Evolutionary conservation across 306 rosid species (phyloP), one percentile per base, ranked within the genome.

Genomic region (Erythrophleum fordii): DNA sequence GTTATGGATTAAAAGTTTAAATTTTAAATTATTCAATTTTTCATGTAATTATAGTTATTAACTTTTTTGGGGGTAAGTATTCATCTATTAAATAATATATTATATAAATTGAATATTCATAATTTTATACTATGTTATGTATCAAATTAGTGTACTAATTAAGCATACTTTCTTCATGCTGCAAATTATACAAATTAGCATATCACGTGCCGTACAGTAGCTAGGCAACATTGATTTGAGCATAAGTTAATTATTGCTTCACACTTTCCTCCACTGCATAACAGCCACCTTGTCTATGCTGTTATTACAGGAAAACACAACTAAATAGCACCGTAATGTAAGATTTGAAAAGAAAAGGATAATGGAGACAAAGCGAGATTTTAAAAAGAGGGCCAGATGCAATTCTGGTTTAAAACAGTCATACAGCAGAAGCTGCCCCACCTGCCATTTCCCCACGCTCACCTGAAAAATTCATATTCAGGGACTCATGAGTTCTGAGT

Each of bases 391-490:
- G 35, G 62, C 18, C 51, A 56, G 76, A 74, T 44, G 62, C 37
- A 26, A 2, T 49, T 31, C 29, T 51, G 31, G 22, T 22, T 59
- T 77, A 35, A 75, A 72, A 39, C 6, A 64, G 25, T 80, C 69
- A 89, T 37, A 83, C 73, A 62, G 70, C 6, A 66, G 82, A 34
- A 12, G 77, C 80, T 77, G 65, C 68, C 8, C 97, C 96, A 53
- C 97, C 97, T 0, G 93, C 97, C 76, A 45, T 58, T 70, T 92
- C 91, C 70, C 97, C 97, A 4, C 97, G 97, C 80, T 94, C 97
- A 11, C 97, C 97, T 94, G 89, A 70, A 65, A 81, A 69, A 42
- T 69, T 71, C 20, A 16, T 16, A 29, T 10, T 20, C 81, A 16
- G 55, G 55, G 3, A 49, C 53, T 14, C 12, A 13, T 11, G 52